Conservation (phyloP, 306 rosid genomes). For the Lotus japonicus region DNA sequence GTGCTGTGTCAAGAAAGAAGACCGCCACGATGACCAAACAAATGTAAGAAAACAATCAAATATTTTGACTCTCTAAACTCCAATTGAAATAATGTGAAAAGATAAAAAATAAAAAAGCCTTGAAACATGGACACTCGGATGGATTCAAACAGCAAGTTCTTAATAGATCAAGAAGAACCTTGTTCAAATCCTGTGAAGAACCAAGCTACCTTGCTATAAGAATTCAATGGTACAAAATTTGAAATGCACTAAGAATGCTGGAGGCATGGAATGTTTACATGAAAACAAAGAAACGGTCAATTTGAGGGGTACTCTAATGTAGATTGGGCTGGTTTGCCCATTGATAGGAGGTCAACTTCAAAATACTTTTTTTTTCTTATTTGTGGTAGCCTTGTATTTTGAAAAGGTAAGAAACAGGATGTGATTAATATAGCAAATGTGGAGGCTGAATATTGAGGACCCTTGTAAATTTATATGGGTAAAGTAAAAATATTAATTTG, state of each 20-base stretch:
- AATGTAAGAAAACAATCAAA: neutral
- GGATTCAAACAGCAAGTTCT: neutral
- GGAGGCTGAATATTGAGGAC: neutral
- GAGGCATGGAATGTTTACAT: neutral
- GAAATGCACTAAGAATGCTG: neutral
- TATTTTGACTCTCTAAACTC: neutral
- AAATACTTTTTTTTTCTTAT: neutral
- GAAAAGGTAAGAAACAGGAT: neutral
- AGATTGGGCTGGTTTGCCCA: neutral
- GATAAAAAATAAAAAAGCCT: neutral
- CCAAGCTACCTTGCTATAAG: neutral
- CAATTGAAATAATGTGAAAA: neutral
- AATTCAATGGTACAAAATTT: neutral
- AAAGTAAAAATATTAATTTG: no score
- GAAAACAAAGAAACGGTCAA: neutral
- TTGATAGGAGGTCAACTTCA: neutral
- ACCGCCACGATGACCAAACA: slow-evolving; percentile 2
- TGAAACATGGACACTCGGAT: neutral
- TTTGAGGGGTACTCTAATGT: neutral
- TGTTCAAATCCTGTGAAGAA: neutral
- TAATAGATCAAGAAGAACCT: neutral
- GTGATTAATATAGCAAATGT: neutral
- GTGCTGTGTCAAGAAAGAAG: slow-evolving; percentile 43
- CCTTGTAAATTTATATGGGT: neutral
- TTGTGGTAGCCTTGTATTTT: neutral